Conservation (phyloP, 179 eudicot species). For the Spergularia azorica region DNA sequence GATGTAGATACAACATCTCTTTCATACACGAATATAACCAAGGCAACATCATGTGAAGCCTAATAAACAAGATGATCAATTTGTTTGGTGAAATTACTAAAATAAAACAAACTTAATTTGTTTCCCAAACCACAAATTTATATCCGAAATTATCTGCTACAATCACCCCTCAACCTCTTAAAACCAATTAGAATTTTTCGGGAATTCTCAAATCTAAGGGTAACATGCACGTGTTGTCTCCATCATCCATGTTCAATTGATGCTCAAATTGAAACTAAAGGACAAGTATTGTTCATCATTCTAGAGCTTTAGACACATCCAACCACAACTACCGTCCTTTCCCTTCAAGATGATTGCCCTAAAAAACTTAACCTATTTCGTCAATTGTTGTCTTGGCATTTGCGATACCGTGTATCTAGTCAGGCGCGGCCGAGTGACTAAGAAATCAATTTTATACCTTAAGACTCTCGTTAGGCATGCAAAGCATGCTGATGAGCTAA, state of each 20-base stretch:
- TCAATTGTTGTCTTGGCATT: no score
- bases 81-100: no score
- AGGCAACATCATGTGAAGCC: constrained; percentile 23
- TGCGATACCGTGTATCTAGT: no score
- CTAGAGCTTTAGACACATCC: background rate
- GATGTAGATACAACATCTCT: constrained; percentile 5
- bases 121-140: constrained; percentile 7
- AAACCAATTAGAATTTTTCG: background rate
- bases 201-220: background rate
- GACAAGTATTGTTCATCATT: constrained; percentile 25
- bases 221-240: constrained; percentile 26
- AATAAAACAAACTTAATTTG: no score
- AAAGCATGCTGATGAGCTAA: no score
- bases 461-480: no score
- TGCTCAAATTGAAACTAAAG: constrained; percentile 28
- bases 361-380: background rate
- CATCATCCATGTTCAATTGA: constrained; percentile 37
- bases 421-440: no score
- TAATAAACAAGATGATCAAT: background rate
- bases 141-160: background rate
- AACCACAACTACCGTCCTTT: background rate
- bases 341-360: background rate
- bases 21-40: constrained; percentile 6
- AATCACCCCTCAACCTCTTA: no score
- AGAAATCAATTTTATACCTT: no score